Conservation (phyloP, 768 basidiomycete genomes). For the Amanita exitialis region DNA sequence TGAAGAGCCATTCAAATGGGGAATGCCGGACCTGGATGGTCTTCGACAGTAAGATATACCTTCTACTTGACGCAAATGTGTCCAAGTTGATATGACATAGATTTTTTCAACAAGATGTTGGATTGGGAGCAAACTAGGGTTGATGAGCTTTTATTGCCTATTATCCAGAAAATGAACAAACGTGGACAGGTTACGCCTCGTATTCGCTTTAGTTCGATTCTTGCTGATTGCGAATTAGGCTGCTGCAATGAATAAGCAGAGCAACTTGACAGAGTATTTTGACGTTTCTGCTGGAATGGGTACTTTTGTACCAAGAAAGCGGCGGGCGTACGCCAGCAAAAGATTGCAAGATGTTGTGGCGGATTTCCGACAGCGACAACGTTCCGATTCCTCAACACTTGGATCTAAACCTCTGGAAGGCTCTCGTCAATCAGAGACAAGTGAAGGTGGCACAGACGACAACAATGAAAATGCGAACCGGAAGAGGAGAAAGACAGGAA, state of each 20-base stretch:
- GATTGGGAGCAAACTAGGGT: constrained; percentile 78
- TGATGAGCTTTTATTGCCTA: constrained; percentile 84
- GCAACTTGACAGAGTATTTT: constrained; percentile 67
- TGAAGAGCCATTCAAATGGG: constrained; percentile 95
- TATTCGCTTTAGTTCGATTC: not conserved
- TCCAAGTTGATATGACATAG: constrained; percentile 21
- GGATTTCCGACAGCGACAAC: constrained; percentile 61
- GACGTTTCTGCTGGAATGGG: constrained; percentile 60
- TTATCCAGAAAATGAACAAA: constrained; percentile 82
- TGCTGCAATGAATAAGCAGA: constrained; percentile 64
- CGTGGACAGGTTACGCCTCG: constrained; percentile 53
- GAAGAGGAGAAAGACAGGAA: not conserved
- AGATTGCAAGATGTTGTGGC: constrained; percentile 80
- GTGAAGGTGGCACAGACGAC: constrained; percentile 12
- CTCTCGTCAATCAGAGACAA: constrained; percentile 9
- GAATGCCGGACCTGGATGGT: constrained; percentile 90
- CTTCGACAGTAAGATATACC: constrained; percentile 56
- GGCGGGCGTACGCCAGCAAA: constrained; percentile 79
- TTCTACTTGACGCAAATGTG: not conserved
- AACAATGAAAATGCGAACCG: not conserved
- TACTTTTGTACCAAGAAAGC: constrained; percentile 64
- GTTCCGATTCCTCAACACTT: constrained; percentile 16
- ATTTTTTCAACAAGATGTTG: constrained; percentile 67
- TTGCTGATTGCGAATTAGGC: constrained; percentile 26
- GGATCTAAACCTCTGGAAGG: constrained; percentile 15